phyloP scores from a whole-genome alignment of 768 basidiomycete genomes.

The Ramaria rubella region DNA sequence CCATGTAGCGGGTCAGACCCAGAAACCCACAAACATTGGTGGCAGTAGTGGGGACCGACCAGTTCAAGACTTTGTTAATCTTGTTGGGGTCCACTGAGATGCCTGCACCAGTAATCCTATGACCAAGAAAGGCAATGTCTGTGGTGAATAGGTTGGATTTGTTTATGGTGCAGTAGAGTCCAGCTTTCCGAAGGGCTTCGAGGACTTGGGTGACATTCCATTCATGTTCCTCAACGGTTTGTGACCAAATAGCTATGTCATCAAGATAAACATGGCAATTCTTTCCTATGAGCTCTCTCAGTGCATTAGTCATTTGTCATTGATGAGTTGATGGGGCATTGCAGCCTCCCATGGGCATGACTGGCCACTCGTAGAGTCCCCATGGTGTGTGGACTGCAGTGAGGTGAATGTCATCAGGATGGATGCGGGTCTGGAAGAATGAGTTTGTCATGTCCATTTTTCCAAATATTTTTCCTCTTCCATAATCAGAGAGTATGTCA shows the following conservation, averaged over 20 bases:
- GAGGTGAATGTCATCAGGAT: conserved; percentile 12
- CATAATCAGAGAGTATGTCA: no score
- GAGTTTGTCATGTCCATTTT: no score
- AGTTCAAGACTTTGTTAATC: conserved; percentile 22
- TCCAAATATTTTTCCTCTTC: no score
- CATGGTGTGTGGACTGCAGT: conserved; percentile 13
- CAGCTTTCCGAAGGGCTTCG: conserved; percentile 20
- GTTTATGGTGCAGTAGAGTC: conserved; percentile 24
- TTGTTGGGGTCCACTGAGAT: conserved; percentile 26
- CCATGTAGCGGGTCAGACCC: conserved; percentile 25
- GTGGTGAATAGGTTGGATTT: conserved; percentile 26
- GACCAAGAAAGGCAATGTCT: conserved; percentile 28
- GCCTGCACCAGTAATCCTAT: conserved; percentile 25
- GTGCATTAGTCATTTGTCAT: conserved; percentile 25
- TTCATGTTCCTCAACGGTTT: conserved; percentile 29
- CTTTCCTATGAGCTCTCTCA: conserved; percentile 29
- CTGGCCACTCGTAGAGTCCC: conserved; percentile 13
- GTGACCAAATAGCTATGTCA: conserved; percentile 41
- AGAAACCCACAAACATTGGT: conserved; percentile 24
- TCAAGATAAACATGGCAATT: conserved; percentile 42
- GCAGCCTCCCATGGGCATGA: conserved; percentile 14
- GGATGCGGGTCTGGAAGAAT: no score
- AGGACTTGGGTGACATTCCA: conserved; percentile 26
- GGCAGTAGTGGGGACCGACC: conserved; percentile 23
- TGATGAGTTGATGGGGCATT: conserved; percentile 33